phyloP scores from a whole-genome alignment of 2,329 filamentous ascomycete genomes.

The Calcarisporium arbuscula region DNA sequence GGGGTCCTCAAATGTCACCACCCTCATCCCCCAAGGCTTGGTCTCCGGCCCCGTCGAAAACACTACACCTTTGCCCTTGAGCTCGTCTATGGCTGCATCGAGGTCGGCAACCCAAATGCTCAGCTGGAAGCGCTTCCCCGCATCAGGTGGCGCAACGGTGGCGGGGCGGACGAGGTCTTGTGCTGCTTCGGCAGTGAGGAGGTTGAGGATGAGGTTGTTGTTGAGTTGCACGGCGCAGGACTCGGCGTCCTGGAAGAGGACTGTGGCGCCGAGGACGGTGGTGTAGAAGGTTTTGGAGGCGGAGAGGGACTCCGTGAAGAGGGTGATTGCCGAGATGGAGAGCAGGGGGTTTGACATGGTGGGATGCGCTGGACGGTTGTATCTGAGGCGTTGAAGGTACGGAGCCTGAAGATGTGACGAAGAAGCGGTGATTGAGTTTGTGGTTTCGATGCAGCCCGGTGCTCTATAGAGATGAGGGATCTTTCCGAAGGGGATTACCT shows the following conservation, averaged over 20 bases:
- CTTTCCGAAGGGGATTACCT: too few species aligned
- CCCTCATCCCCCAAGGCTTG: slow-evolving; percentile 10
- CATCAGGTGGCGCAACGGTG: slow-evolving; percentile 1
- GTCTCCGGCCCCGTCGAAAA: slow-evolving; percentile 7
- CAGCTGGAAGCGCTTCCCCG: slow-evolving; percentile 7
- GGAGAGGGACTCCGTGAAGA: slow-evolving; percentile 7
- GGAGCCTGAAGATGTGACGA: too few species aligned
- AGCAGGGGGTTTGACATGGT: slow-evolving; percentile 3
- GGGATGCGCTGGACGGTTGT: neutral
- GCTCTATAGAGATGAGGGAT: too few species aligned
- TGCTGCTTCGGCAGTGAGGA: slow-evolving; percentile 2
- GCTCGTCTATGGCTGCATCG: slow-evolving; percentile 8
- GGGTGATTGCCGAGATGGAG: slow-evolving; percentile 9
- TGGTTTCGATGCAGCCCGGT: too few species aligned
- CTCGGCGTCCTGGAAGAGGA: slow-evolving; percentile 9
- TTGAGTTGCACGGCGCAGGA: slow-evolving; percentile 11
- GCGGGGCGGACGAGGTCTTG: slow-evolving; percentile 1
- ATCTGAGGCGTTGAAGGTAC: neutral
- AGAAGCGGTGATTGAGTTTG: too few species aligned
- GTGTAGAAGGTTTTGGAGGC: slow-evolving; percentile 7
- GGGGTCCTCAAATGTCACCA: slow-evolving; percentile 11
- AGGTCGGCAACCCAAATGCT: slow-evolving; percentile 11
- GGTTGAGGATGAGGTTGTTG: slow-evolving; percentile 9
- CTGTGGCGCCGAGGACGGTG: slow-evolving; percentile 8
- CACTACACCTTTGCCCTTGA: slow-evolving; percentile 6